phyloP scores from a whole-genome alignment of 129 eudicot species.

The Gnaphalium uliginosum region DNA sequence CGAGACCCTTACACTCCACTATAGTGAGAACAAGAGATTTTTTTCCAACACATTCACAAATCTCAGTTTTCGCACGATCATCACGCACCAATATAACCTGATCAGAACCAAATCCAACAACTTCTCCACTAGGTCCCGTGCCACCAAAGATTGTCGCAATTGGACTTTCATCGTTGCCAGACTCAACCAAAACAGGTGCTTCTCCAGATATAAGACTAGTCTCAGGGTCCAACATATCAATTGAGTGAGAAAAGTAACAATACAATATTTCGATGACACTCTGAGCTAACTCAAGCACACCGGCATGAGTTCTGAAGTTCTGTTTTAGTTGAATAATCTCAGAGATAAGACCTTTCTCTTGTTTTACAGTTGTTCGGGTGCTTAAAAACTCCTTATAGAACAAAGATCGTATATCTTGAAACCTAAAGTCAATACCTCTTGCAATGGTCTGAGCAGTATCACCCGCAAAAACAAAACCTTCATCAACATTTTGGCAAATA shows the following conservation, averaged over 20 bases:
- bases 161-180: too few species aligned
- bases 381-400: constrained; percentile 50
- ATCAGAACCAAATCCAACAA: constrained; percentile 60
- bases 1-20: constrained; percentile 65
- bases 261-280: too few species aligned
- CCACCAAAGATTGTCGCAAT: not conserved
- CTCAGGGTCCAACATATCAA: too few species aligned
- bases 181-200: too few species aligned
- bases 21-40: constrained; percentile 55
- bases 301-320: too few species aligned
- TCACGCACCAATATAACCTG: constrained; percentile 67
- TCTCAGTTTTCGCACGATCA: constrained; percentile 40
- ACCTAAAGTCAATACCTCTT: not conserved
- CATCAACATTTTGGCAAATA: too few species aligned
- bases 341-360: not conserved
- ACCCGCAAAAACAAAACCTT: too few species aligned
- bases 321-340: too few species aligned
- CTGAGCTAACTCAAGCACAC: too few species aligned
- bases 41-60: constrained; percentile 39
- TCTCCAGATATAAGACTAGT: too few species aligned
- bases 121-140: constrained; percentile 15
- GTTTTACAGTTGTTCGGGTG: constrained; percentile 17
- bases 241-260: too few species aligned
- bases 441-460: too few species aligned
- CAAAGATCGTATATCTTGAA: constrained; percentile 47